Evolutionary conservation across 768 basidiomycete species (phyloP).

Genomic region (Neoboletus subvelutipes): DNA sequence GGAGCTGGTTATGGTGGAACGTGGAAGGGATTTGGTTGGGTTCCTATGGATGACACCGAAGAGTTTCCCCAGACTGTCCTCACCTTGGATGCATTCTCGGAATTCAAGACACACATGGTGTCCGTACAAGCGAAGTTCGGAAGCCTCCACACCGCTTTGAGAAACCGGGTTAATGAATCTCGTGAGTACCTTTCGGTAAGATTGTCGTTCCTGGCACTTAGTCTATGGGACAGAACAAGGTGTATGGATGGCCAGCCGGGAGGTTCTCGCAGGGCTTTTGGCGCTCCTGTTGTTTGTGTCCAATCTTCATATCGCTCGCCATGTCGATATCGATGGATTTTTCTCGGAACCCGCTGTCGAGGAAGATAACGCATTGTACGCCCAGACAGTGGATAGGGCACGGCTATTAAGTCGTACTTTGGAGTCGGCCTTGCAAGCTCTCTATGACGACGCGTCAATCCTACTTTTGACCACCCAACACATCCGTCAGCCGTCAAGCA

Average conservation of each 20-base stretch:
- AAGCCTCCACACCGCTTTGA: constrained; percentile 28
- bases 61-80: constrained; percentile 48
- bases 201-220: constrained; percentile 4
- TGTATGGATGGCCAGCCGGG: constrained; percentile 43
- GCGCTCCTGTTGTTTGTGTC: constrained; percentile 57
- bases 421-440: constrained; percentile 66
- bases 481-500: constrained; percentile 18
- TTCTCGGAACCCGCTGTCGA: constrained; percentile 44
- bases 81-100: constrained; percentile 50
- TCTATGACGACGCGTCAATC: constrained; percentile 69
- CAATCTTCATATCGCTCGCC: constrained; percentile 75
- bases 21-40: constrained; percentile 89
- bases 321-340: constrained; percentile 81
- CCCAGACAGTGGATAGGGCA: constrained; percentile 67
- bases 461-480: constrained; percentile 60
- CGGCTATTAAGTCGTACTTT: constrained; percentile 64
- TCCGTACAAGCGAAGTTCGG: constrained; percentile 53
- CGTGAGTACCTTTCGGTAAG: constrained; percentile 21
- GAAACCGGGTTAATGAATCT: constrained; percentile 18
- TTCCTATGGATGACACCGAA: constrained; percentile 51
- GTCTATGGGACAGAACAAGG: constrained; percentile 21
- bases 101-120: constrained; percentile 48
- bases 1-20: constrained; percentile 73
- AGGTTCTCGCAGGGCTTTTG: constrained; percentile 54
- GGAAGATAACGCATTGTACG: constrained; percentile 51